Conservation (phyloP, 2,329 filamentous ascomycete genomes). For the Sclerotinia nivalis region DNA sequence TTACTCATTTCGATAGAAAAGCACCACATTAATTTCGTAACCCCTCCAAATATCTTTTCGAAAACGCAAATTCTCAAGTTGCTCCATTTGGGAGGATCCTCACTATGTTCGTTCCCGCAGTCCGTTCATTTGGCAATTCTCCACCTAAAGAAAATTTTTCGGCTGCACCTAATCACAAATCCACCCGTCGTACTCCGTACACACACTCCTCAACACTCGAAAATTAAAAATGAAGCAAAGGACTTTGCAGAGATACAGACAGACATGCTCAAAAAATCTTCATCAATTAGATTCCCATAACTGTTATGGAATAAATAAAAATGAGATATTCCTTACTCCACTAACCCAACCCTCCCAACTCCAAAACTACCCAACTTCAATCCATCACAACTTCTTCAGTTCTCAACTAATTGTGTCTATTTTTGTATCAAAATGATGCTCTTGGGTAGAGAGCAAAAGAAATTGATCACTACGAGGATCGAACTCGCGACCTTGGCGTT, state of each 20-base stretch:
- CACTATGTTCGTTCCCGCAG: background rate
- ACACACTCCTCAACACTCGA: background rate
- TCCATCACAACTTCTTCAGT: constrained; percentile 1
- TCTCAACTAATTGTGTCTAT: background rate
- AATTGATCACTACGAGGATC: constrained; percentile 1
- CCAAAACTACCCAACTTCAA: background rate
- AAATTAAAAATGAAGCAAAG: background rate
- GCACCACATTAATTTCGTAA: background rate
- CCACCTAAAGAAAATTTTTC: background rate
- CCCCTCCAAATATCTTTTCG: background rate
- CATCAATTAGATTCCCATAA: background rate
- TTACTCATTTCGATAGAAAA: too few species aligned
- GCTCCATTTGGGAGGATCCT: background rate
- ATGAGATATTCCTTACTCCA: background rate
- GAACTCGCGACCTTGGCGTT: constrained; percentile 13
- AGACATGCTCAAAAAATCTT: background rate
- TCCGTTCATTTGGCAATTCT: background rate
- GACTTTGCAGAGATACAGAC: background rate
- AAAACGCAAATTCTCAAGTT: background rate
- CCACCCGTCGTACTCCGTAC: background rate
- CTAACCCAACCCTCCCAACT: too few species aligned
- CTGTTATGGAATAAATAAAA: background rate
- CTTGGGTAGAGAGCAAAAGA: background rate
- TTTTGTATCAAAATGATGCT: background rate
- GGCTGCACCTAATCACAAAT: background rate